Evolutionary conservation across 352 stramenopile genomes (phyloP).

Genomic region (Phytophthora fragariaefolia): DNA sequence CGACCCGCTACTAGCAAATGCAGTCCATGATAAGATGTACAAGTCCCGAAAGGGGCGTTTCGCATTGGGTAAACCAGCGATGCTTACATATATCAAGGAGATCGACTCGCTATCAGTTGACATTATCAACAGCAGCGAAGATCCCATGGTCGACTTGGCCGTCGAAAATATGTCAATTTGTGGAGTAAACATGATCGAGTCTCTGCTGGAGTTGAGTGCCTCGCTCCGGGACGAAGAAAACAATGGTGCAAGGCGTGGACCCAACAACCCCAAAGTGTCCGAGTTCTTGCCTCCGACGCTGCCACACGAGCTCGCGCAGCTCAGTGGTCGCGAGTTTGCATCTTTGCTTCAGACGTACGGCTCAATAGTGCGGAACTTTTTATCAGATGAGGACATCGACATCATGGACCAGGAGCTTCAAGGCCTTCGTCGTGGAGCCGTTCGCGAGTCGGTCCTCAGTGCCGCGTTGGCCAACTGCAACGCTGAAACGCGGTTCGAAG

Average conservation of each 20-base stretch:
- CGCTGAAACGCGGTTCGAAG: slow-evolving; percentile 45
- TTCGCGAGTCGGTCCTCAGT: slow-evolving; percentile 29
- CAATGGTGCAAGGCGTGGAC: slow-evolving; percentile 6
- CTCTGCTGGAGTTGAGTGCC: slow-evolving; percentile 44
- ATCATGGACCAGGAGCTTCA: slow-evolving; percentile 45
- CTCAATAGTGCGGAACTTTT: slow-evolving; percentile 32
- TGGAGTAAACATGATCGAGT: slow-evolving; percentile 50
- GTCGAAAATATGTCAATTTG: slow-evolving; percentile 43
- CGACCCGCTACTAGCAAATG: slow-evolving; percentile 21
- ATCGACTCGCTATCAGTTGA: slow-evolving; percentile 23
- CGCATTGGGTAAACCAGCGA: slow-evolving; percentile 36
- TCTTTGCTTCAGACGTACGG: slow-evolving; percentile 46
- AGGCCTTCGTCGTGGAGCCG: slow-evolving; percentile 28
- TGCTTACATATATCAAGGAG: slow-evolving; percentile 54
- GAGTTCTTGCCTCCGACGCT: slow-evolving; percentile 50
- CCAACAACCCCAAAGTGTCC: slow-evolving; percentile 9
- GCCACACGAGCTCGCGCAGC: slow-evolving; percentile 54
- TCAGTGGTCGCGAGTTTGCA: slow-evolving; percentile 57
- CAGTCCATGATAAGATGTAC: slow-evolving; percentile 25
- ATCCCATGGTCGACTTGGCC: slow-evolving; percentile 42
- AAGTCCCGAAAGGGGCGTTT: slow-evolving; percentile 41
- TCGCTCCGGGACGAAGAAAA: slow-evolving; percentile 14
- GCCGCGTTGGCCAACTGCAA: slow-evolving; percentile 30
- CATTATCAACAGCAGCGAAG: slow-evolving; percentile 42
- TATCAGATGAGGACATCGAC: slow-evolving; percentile 41